phyloP scores from a whole-genome alignment of 2,329 filamentous ascomycete genomes.

The Metarhizium sp. region DNA sequence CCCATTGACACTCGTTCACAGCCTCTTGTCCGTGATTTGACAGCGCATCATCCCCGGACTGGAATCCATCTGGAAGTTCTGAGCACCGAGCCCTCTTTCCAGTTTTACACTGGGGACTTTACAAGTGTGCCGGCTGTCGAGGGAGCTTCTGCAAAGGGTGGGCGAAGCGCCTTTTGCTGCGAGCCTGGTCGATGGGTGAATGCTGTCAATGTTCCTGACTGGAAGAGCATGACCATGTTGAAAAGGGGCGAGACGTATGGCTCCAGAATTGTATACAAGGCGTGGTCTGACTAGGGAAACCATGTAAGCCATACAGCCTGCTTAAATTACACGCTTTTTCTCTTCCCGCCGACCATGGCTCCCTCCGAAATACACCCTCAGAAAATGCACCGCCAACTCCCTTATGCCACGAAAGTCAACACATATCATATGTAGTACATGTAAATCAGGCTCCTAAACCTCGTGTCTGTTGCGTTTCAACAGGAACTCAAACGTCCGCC shows the following conservation, averaged over 20 bases:
- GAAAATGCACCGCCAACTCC: background rate
- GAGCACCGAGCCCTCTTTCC: constrained; percentile 92
- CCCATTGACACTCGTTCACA: constrained; percentile 55
- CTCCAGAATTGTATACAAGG: constrained; percentile 71
- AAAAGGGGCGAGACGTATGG: constrained; percentile 83
- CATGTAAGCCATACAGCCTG: background rate
- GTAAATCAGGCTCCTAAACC: background rate
- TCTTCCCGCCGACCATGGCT: background rate
- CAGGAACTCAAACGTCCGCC: background rate
- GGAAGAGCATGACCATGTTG: constrained; percentile 68
- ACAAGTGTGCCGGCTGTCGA: constrained; percentile 65
- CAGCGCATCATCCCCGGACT: constrained; percentile 63
- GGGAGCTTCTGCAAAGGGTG: constrained; percentile 52
- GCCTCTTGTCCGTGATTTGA: constrained; percentile 58
- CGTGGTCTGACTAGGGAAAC: constrained; percentile 56
- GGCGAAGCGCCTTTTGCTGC: constrained; percentile 76
- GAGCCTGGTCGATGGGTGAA: constrained; percentile 91
- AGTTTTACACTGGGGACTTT: constrained; percentile 88
- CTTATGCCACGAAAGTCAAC: background rate
- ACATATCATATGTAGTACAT: background rate
- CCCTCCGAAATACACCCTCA: background rate
- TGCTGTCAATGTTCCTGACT: constrained; percentile 71
- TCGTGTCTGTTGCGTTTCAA: background rate
- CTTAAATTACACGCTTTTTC: background rate
- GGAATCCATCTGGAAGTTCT: constrained; percentile 76